A percentile compares a stretch with the other conserved stretches of the same genome.
These are phyloP conservation scores for Jackrogersella minutella DNA, from an alignment of 495 filamentous ascomycete genomes.

Conservation along the genomic window DNA sequence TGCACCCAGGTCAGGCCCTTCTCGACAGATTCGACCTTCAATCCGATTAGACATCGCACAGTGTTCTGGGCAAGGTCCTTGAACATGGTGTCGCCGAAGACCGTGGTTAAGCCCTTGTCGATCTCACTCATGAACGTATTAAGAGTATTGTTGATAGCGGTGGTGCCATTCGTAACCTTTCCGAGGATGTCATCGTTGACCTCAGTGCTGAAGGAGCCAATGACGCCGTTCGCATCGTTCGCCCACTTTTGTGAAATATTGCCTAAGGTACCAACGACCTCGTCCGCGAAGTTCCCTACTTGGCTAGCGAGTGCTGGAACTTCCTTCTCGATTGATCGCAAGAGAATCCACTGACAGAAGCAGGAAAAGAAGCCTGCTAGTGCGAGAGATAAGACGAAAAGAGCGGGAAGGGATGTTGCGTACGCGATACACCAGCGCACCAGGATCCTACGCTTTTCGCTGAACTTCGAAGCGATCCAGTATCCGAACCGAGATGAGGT, in stretches of 20 bases:
- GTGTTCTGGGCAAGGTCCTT: conserved; percentile 75
- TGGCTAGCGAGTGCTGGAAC: conserved; percentile 77
- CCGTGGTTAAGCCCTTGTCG: conserved; percentile 70
- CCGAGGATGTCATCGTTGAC: conserved; percentile 87
- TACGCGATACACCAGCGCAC: conserved; percentile 89
- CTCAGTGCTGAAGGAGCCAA: conserved; percentile 69
- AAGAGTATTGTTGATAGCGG: conserved; percentile 83
- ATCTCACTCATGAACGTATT: conserved; percentile 81
- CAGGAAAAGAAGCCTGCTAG: conserved; percentile 85
- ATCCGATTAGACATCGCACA: conserved; percentile 76
- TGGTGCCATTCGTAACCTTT: conserved; percentile 85
- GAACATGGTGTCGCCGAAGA: conserved; percentile 83
- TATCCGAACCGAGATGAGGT: conserved; percentile 75
- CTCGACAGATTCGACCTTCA: conserved; percentile 79
- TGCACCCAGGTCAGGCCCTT: conserved; percentile 88
- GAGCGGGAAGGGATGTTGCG: conserved; percentile 79
- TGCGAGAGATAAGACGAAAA: conserved; percentile 87
- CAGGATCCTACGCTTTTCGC: conserved; percentile 71
- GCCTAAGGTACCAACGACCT: conserved; percentile 76
- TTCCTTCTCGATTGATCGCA: conserved; percentile 74
- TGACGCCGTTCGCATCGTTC: conserved; percentile 73
- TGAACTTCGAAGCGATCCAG: conserved; percentile 73
- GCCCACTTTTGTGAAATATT: conserved; percentile 82
- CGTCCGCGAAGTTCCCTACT: conserved; percentile 81
- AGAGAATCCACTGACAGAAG: conserved; percentile 82